Conservation (phyloP, 352 stramenopile species). For the Pythium coloratum region DNA sequence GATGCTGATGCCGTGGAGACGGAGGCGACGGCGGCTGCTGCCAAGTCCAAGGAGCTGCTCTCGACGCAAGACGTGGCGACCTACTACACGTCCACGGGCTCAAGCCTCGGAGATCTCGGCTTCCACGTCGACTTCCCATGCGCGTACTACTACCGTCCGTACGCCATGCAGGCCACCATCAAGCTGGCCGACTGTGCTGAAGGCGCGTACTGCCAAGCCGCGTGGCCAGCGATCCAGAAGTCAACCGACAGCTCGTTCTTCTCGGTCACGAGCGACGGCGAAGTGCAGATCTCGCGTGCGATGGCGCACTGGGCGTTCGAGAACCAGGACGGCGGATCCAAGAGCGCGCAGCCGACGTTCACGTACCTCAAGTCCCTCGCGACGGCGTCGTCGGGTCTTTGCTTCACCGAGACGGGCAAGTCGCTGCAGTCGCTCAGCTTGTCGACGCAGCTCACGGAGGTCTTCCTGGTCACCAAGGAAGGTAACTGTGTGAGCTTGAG, state of each 20-base stretch:
- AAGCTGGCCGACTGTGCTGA: slow-evolving; percentile 15
- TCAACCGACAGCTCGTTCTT: slow-evolving; percentile 12
- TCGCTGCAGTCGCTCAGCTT: slow-evolving; percentile 15
- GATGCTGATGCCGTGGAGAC: slow-evolving; percentile 5
- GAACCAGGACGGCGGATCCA: slow-evolving; percentile 17
- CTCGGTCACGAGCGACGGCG: slow-evolving; percentile 6
- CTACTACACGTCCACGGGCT: slow-evolving; percentile 16
- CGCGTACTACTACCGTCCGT: slow-evolving; percentile 19
- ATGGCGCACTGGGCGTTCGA: slow-evolving; percentile 25
- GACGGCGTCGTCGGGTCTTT: slow-evolving; percentile 10
- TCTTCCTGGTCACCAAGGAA: slow-evolving; percentile 14
- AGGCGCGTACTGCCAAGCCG: slow-evolving; percentile 15
- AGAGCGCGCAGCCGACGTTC: slow-evolving; percentile 10
- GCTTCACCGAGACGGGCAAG: slow-evolving; percentile 20
- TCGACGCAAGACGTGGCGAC: slow-evolving; percentile 8
- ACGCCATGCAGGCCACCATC: slow-evolving; percentile 11
- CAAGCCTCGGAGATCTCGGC: slow-evolving; percentile 15
- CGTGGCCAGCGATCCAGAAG: slow-evolving; percentile 20
- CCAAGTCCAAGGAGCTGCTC: slow-evolving; percentile 13
- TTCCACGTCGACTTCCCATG: slow-evolving; percentile 22
- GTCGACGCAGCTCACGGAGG: slow-evolving; percentile 3
- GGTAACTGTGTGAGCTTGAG: slow-evolving; percentile 15
- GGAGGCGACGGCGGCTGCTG: not conserved
- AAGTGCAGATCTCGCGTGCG: slow-evolving; percentile 12
- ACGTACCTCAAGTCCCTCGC: slow-evolving; percentile 23